phyloP scores from a whole-genome alignment of 768 basidiomycete genomes.

The Zangia roseola region DNA sequence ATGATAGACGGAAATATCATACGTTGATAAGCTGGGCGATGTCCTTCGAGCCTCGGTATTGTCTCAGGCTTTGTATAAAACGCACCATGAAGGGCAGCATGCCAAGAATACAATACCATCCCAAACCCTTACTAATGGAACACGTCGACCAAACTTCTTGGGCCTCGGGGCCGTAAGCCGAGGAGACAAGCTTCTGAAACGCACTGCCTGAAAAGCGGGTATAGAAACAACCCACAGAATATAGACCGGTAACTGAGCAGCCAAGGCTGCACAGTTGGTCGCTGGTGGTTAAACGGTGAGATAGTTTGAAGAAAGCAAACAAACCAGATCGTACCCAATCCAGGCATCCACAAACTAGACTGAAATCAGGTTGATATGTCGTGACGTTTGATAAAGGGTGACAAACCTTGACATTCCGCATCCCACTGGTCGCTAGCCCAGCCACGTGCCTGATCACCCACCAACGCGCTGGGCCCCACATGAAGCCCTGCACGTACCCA shows the following conservation, averaged over 20 bases:
- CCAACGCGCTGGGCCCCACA: slow-evolving; percentile 45
- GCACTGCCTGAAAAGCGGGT: slow-evolving; percentile 10
- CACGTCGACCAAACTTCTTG: slow-evolving; percentile 44
- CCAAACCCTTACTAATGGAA: slow-evolving; percentile 53
- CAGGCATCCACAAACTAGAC: slow-evolving; percentile 82
- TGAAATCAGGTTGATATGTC: slow-evolving; percentile 2
- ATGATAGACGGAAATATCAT: slow-evolving; percentile 18
- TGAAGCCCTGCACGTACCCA: slow-evolving; percentile 48
- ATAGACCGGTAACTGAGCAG: slow-evolving; percentile 73
- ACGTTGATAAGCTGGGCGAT: slow-evolving; percentile 88
- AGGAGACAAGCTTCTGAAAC: neutral
- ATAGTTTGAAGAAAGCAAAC: neutral
- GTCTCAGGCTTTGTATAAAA: slow-evolving; percentile 81
- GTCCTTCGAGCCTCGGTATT: slow-evolving; percentile 76
- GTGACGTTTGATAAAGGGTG: neutral
- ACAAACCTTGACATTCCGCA: slow-evolving; percentile 68
- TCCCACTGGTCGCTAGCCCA: slow-evolving; percentile 69
- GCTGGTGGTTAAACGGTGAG: slow-evolving; percentile 35
- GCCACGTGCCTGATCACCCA: slow-evolving; percentile 72
- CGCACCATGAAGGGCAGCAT: slow-evolving; percentile 73
- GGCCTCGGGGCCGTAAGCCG: slow-evolving; percentile 33
- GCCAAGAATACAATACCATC: slow-evolving; percentile 54
- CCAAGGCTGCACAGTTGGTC: slow-evolving; percentile 82
- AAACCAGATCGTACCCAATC: slow-evolving; percentile 59
- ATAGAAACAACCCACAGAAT: slow-evolving; percentile 75